Evolutionary conservation across 2,329 filamentous ascomycete genomes (phyloP).

Genomic region (Ascochyta clinopodiicola): DNA sequence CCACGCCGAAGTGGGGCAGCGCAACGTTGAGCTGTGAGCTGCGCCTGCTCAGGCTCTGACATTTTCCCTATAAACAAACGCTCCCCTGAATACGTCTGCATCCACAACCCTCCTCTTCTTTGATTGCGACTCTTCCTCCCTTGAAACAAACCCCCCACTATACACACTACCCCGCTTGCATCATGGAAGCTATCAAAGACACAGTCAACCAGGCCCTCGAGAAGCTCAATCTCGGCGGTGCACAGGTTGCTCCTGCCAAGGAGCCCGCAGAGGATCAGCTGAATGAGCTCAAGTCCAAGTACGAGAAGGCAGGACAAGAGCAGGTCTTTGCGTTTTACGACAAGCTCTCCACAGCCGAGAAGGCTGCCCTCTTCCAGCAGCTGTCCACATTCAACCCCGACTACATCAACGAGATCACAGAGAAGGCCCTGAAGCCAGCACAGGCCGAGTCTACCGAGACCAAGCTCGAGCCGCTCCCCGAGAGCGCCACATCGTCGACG

Average conservation of each 20-base stretch:
- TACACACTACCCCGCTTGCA: conserved; percentile 38
- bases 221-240: conserved; percentile 49
- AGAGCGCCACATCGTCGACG: conserved; percentile 84
- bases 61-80: conserved; percentile 12
- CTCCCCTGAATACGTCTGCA: conserved; percentile 1
- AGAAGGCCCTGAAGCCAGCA: conserved; percentile 80
- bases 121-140: conserved; percentile 18
- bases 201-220: conserved; percentile 51
- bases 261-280: conserved; percentile 71
- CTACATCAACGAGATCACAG: conserved; percentile 85
- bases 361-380: conserved; percentile 81
- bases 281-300: conserved; percentile 72
- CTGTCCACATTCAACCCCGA: conserved; percentile 81
- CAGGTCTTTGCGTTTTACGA: conserved; percentile 92
- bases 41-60: conserved; percentile 18
- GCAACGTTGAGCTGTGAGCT: conserved; percentile 27
- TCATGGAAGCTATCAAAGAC: conserved; percentile 53
- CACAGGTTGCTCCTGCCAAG: conserved; percentile 46
- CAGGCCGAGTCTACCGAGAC: conserved; percentile 61
- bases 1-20: conserved; percentile 37
- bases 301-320: conserved; percentile 75
- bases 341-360: conserved; percentile 73
- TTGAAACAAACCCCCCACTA: conserved; percentile 18
- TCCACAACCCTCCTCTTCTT: not conserved
- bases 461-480: conserved; percentile 84